Conservation (phyloP, 2,329 filamentous ascomycete genomes). For the Ophiostoma ulmi region DNA sequence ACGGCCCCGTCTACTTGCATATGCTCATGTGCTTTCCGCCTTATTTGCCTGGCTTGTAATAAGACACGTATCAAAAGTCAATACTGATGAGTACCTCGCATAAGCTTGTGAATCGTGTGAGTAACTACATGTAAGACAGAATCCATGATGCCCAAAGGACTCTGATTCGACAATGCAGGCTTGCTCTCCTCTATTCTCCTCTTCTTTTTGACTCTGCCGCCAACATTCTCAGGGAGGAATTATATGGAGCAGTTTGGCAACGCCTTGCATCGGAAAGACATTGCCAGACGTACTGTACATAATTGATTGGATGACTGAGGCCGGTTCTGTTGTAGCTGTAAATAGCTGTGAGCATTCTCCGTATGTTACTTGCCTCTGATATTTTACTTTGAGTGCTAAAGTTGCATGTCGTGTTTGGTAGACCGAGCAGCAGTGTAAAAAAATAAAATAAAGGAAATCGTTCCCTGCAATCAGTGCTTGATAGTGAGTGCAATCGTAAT, state of each 20-base stretch:
- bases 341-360: not conserved
- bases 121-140: not conserved
- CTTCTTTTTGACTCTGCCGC: not conserved
- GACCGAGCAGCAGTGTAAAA: not conserved
- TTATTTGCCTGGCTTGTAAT: slow-evolving; percentile 2
- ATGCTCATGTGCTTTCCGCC: not conserved
- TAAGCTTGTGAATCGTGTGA: not conserved
- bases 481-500: not conserved
- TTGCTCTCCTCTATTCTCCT: not conserved
- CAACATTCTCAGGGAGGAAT: not conserved
- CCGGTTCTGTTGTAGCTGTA: not conserved
- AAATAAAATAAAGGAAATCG: not conserved
- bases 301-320: not conserved
- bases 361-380: not conserved
- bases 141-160: not conserved
- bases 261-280: slow-evolving; percentile 1
- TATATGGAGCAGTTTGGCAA: not conserved
- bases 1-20: not conserved
- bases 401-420: not conserved
- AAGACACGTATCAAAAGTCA: not conserved
- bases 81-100: not conserved
- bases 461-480: not conserved
- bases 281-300: slow-evolving; percentile 9
- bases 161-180: not conserved
- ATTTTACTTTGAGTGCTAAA: not conserved